A percentile compares a stretch with the other conserved stretches of the same genome.
phyloP scores from a whole-genome alignment of 2,329 filamentous ascomycete genomes.

The Epichloe scottii region DNA sequence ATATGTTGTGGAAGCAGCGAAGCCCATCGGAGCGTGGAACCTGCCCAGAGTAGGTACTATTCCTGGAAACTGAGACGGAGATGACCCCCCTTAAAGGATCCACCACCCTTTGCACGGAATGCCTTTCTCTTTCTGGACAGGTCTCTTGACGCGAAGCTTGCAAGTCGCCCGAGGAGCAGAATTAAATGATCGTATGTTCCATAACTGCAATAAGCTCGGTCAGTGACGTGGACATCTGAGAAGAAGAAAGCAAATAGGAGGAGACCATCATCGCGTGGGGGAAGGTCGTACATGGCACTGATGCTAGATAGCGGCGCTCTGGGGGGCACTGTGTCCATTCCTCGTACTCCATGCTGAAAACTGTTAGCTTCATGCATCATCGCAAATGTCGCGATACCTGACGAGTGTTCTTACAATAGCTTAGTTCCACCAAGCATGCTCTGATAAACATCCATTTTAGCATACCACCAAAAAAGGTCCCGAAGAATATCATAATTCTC shows the following conservation, averaged over 20 bases:
- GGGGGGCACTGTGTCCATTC: slow-evolving; percentile 82
- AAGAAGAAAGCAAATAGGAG: background rate
- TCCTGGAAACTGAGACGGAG: slow-evolving; percentile 37
- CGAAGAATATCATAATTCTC: slow-evolving; percentile 69
- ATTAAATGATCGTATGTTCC: slow-evolving; percentile 83
- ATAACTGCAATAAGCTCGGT: slow-evolving; percentile 41
- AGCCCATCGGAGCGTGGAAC: slow-evolving; percentile 39
- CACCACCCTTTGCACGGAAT: slow-evolving; percentile 20
- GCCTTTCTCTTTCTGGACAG: slow-evolving; percentile 63
- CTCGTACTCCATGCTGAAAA: slow-evolving; percentile 59
- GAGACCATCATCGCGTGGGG: background rate
- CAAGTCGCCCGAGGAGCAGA: slow-evolving; percentile 66
- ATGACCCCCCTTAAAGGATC: slow-evolving; percentile 17
- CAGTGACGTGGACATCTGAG: slow-evolving; percentile 8
- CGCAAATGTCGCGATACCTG: background rate
- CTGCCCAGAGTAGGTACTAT: slow-evolving; percentile 41
- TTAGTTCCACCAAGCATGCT: slow-evolving; percentile 76
- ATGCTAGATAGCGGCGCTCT: slow-evolving; percentile 65
- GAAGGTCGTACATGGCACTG: slow-evolving; percentile 52
- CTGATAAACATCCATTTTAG: slow-evolving; percentile 87
- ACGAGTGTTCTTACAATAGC: slow-evolving; percentile 49
- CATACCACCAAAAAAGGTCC: slow-evolving; percentile 93
- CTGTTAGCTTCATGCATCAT: slow-evolving; percentile 11
- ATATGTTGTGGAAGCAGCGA: slow-evolving; percentile 35
- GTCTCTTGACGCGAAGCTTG: slow-evolving; percentile 68